A percentile compares a stretch with the other conserved stretches of the same genome.
Evolutionary conservation across 805 yeast genomes (phyloP).

Genomic region (Torulaspora indica): DNA sequence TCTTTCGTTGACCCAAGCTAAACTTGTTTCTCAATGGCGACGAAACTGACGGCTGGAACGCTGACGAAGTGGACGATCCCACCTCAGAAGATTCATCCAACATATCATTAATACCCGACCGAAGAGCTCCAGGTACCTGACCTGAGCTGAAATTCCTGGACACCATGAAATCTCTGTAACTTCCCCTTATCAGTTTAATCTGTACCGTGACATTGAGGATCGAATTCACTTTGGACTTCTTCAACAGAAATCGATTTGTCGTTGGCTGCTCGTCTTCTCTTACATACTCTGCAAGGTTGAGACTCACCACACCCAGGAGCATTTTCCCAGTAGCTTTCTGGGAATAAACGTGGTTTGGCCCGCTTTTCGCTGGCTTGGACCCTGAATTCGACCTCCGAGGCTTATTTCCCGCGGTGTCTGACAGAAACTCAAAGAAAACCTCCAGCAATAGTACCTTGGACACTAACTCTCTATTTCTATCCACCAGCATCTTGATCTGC

Average conservation of each 20-base stretch:
- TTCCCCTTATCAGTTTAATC: conserved; percentile 42
- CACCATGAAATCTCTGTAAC: conserved; percentile 30
- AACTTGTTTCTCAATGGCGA: conserved; percentile 12
- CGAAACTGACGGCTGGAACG: conserved; percentile 10
- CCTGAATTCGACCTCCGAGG: conserved; percentile 13
- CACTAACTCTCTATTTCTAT: conserved; percentile 36
- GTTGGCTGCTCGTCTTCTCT: conserved; percentile 44
- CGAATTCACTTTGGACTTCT: conserved; percentile 77
- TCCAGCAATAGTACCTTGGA: conserved; percentile 40
- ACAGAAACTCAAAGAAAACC: conserved; percentile 41
- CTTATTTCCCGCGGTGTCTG: conserved; percentile 4
- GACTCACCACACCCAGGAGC: conserved; percentile 57
- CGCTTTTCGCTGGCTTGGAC: conserved; percentile 3
- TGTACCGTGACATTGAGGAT: conserved; percentile 60
- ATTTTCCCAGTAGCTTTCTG: conserved; percentile 38
- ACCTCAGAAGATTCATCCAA: conserved; percentile 21
- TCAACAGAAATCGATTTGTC: conserved; percentile 62
- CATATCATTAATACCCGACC: conserved; percentile 21
- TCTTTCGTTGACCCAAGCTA: conserved; percentile 13
- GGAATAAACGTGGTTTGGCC: conserved; percentile 18
- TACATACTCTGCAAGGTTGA: conserved; percentile 71
- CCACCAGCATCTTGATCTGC: conserved; percentile 41
- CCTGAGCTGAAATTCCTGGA: conserved; percentile 20
- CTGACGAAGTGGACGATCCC: conserved; percentile 19
- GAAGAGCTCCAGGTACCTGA: conserved; percentile 25